phyloP scores from a whole-genome alignment of 2,329 filamentous ascomycete species.

The Plenodomus tracheiphilus region DNA sequence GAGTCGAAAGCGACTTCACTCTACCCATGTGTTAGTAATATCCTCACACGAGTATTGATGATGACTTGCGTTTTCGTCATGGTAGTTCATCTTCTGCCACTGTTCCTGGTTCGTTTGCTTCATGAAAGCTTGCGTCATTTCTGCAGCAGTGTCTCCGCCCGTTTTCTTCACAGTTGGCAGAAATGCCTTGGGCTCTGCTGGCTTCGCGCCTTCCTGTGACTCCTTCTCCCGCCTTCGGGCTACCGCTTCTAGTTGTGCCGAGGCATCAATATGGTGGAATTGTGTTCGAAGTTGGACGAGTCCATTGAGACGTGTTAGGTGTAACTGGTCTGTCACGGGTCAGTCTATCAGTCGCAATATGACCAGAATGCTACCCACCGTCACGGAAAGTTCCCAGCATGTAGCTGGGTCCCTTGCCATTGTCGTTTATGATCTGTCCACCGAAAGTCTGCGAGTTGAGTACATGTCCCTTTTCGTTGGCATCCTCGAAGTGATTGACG shows the following conservation, averaged over 20 bases:
- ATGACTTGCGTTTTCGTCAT: constrained; percentile 70
- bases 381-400: constrained; percentile 92
- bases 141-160: constrained; percentile 67
- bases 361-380: constrained; percentile 56
- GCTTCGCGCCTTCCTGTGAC: constrained; percentile 49
- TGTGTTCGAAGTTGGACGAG: constrained; percentile 89
- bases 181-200: constrained; percentile 70
- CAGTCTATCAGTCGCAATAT: not conserved
- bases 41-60: not conserved
- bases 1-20: constrained; percentile 72
- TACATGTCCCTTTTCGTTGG: constrained; percentile 70
- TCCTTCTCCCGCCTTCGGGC: constrained; percentile 49
- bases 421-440: constrained; percentile 72
- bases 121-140: constrained; percentile 75
- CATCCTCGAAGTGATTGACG: constrained; percentile 58
- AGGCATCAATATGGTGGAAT: constrained; percentile 88
- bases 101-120: constrained; percentile 77
- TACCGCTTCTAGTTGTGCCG: constrained; percentile 69
- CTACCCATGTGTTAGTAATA: constrained; percentile 30
- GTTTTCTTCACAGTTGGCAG: constrained; percentile 85
- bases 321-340: constrained; percentile 69
- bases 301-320: constrained; percentile 80
- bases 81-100: constrained; percentile 79
- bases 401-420: constrained; percentile 73
- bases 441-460: constrained; percentile 82